phyloP scores from a whole-genome alignment of 2,329 filamentous ascomycete species.

The Verruconis gallopava region DNA sequence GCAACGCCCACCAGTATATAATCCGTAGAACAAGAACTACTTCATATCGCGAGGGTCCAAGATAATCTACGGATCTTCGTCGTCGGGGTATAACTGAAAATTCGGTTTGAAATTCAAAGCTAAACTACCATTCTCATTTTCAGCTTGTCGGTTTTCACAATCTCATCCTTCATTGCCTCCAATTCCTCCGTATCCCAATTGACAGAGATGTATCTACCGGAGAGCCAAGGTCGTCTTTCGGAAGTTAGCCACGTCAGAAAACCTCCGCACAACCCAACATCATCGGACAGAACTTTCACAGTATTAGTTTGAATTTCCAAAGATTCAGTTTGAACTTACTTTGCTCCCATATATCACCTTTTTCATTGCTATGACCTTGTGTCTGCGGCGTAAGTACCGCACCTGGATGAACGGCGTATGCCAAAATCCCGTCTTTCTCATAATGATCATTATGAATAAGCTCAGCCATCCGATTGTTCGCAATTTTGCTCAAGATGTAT shows the following conservation, averaged over 20 bases:
- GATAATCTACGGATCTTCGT: too few species aligned
- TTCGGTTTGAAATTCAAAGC: too few species aligned
- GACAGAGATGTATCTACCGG: constrained; percentile 16
- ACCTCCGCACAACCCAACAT: constrained; percentile 8
- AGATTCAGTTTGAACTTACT: neutral
- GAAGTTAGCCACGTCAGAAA: constrained; percentile 15
- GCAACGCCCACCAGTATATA: too few species aligned
- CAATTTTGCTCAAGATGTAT: constrained; percentile 13
- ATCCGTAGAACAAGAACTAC: too few species aligned
- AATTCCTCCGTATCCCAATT: constrained; percentile 18
- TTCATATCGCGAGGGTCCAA: too few species aligned
- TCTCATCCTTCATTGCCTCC: constrained; percentile 16
- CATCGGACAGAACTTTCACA: constrained; percentile 9
- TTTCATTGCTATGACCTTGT: constrained; percentile 5
- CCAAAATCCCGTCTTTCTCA: constrained; percentile 10
- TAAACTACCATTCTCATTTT: constrained; percentile 13
- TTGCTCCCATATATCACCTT: constrained; percentile 10
- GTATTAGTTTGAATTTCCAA: neutral
- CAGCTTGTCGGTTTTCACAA: constrained; percentile 17
- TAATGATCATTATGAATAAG: constrained; percentile 12
- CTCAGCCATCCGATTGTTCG: constrained; percentile 12
- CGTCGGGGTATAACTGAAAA: too few species aligned
- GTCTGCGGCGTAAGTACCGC: constrained; percentile 14
- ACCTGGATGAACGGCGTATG: constrained; percentile 14
- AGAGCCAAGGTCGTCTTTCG: constrained; percentile 15